Base-by-base conservation (phyloP, 1,284 basidiomycete genomes). In the Microstroma glucosiphilum region DNA sequence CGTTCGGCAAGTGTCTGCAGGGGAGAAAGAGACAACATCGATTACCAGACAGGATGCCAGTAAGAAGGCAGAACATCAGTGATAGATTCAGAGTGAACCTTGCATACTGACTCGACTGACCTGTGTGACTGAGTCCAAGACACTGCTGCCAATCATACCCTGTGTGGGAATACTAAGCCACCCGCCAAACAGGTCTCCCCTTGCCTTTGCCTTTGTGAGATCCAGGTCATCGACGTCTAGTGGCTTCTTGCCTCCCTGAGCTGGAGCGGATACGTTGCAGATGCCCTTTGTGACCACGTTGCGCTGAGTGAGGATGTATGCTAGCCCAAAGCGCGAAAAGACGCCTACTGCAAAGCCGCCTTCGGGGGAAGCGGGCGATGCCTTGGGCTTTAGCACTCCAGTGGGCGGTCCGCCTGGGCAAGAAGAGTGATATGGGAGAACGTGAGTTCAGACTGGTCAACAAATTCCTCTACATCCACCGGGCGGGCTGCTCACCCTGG, bases 281-380 rank as follows among this genome's bases (percentile, higher is more conserved):
- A 78, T 67, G 6, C 72, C 64, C 2, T 69, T 60, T 55, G 77
- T 80, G 63, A 81, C 67, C 8, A 71, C 71, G 8, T 70, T 72
- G 0, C 67, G 61, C 48, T 75, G 66, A 6, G 78, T 69, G 40
- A 81, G 71, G 4, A 71, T 62, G 54, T 79, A 72, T 12, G 76
- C 76, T 40, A 81, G 61, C 0, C 73, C 75, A 59, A 80, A 78
- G 12, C 80, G 76, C 8, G 77, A 78, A 13, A 81, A 66, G 8
- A 72, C 71, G 58, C 80, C 79, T 19, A 81, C 75, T 21, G 79
- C 72, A 41, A 80, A 81, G 51, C 76, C 74, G 6, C 57, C 57
- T 26, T 80, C 80, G 60, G 51, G 51, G 19, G 51, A 54, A 15
- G 21, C 13, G 21, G 51, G 13, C 21, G 15, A 17, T 13, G 51